These are phyloP conservation scores for Tuber aestivum DNA, from an alignment of 495 filamentous ascomycete genomes.

Conservation along the genomic window DNA sequence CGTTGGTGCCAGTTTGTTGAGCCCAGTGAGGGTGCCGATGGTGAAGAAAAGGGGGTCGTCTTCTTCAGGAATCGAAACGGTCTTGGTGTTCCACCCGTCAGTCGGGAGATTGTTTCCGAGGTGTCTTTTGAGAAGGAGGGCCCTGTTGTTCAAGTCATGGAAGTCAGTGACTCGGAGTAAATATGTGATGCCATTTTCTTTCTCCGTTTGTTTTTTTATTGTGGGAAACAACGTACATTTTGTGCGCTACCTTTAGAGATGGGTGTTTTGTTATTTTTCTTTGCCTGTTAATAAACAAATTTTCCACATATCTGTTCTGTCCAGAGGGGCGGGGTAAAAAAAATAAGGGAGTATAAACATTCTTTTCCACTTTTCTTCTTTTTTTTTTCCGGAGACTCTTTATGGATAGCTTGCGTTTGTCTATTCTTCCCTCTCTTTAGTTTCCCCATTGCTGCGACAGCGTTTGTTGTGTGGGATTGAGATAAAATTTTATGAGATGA, in stretches of 20 bases:
- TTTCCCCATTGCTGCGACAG: background rate
- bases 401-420: background rate
- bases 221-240: background rate
- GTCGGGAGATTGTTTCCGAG: constrained; percentile 11
- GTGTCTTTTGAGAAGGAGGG: constrained; percentile 14
- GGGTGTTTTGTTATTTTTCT: constrained; percentile 1
- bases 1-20: constrained; percentile 72
- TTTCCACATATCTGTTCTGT: background rate
- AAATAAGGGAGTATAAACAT: background rate
- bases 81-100: constrained; percentile 56
- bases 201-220: constrained; percentile 12
- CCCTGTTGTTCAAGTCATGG: constrained; percentile 18
- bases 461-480: background rate
- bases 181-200: constrained; percentile 6
- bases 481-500: background rate
- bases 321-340: background rate
- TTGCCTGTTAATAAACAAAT: background rate
- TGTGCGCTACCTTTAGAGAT: background rate
- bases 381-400: too few species aligned
- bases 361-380: background rate
- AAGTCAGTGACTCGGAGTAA: constrained; percentile 34
- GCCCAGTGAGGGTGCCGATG: constrained; percentile 59
- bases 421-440: background rate
- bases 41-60: constrained; percentile 58
- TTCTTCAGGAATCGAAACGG: constrained; percentile 78